Base-by-base conservation (phyloP, 1,284 basidiomycete species). In the Apiotrichum mycotoxinovorans region DNA sequence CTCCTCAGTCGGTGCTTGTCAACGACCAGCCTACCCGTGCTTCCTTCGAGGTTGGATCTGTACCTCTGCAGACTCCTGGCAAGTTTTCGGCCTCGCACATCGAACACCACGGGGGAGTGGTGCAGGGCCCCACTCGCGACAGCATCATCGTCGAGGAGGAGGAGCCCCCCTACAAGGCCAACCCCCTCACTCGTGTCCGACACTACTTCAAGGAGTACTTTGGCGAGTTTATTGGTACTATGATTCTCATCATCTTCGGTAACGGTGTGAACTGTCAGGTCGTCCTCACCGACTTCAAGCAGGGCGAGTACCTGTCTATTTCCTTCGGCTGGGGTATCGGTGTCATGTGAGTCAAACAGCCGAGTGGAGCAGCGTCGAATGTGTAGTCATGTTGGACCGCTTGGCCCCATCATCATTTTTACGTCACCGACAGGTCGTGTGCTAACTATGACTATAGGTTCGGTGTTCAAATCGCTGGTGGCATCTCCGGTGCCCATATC, bases 401-500 rank as follows among this genome's bases (percentile, higher is more conserved):
- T n/a, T n/a, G n/a, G 11, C n/a, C 34, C 11, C 25, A 22, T 26
- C 30, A 30, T 22, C 37, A 23, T 18, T 20, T n/a, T 53, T 43
- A 20, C 14, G 30, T 40, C 38, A 17, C 15, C 2, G 18, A 18
- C 14, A 27, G 15, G 12, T 7, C 12, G 30, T 38, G 37, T 17
- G 40, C 33, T 52, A 23, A 52, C 22, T 34, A 11, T 14, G 1
- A 1, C 27, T 12, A 30, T 12, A 58, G 56, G 56, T 59, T 59
- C 22, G 57, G 57, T 5, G 53, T 59, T 22, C 40, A 59, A 35
- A 46, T 35, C 11, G 35, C 30, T 23, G 57, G 57, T 22, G 57
- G 57, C 12, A 42, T 51, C 22, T 63, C 60, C 5, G 69, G 69
- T n/a, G 69, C 56, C 0, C 69, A 70, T 51, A 52, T 65, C 26